Evolutionary conservation across 169 alveolate species (phyloP), one percentile per base, ranked within the genome.

Genomic region (Plasmodium fragile): DNA sequence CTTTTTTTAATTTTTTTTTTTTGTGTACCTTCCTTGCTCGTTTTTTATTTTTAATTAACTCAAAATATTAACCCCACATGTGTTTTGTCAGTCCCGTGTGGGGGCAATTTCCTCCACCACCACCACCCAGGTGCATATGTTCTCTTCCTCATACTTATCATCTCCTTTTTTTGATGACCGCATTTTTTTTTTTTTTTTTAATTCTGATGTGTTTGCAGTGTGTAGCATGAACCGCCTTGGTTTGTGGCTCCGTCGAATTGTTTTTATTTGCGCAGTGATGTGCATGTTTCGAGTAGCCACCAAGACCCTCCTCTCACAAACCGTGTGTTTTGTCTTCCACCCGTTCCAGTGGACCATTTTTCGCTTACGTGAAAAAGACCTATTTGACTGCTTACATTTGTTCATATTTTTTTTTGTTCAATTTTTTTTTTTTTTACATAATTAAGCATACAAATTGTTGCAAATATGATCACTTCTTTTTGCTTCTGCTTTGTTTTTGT

Each of bases 41-140:
- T 28, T 32, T 28, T 32, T 28, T 16, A 36, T 55, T 81, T 81
- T 81, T 81, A 81, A 53, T 53, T 81, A n/a, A 32, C 18, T 81
- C 41, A 77, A 81, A 53, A 13, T n/a, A 55, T 81, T 81, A 18
- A 55, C 2, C 22, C 34, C 53, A 30, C 72, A 45, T 5, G 16
- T 6, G n/a, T 3, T 80, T 79, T 79, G 28, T 45, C 55, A 45
- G 3, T 6, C 55, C 55, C 18, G 10, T 13, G 55, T 45, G 55
- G 55, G 18, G 16, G 55, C 6, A 45, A 11, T 45, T 45, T 11
- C 55, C 55, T 45, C 5, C 55, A 10, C 18, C 55, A n/a, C 10
- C 28, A 1, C 6, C 41, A 16, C 32, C 43, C 8, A 0, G 45
- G 59, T 73, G 82, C 22, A 10, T 73, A 32, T 73, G 25, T 32